Percentiles rank a stretch among this genome's conserved stretches.
phyloP scores from a whole-genome alignment of 768 basidiomycete species.

The Mycena vulgaris region DNA sequence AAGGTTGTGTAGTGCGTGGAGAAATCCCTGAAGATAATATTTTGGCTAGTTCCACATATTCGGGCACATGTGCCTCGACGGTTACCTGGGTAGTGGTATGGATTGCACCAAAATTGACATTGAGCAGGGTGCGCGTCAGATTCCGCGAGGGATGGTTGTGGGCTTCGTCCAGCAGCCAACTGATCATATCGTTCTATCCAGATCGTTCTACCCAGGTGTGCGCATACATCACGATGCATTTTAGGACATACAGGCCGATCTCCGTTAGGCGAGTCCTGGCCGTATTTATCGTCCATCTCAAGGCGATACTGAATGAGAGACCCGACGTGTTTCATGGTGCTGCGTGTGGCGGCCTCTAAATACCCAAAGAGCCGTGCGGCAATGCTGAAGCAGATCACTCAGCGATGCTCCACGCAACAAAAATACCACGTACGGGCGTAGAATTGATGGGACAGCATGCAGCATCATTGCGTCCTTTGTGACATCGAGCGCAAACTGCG shows the following conservation, averaged over 20 bases:
- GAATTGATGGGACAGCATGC: constrained; percentile 12
- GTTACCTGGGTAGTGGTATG: constrained; percentile 35
- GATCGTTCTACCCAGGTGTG: too few relatives aligned
- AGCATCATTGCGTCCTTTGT: constrained; percentile 9
- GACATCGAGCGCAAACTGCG: constrained; percentile 14
- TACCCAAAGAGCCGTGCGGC: constrained; percentile 13
- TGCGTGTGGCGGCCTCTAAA: too few relatives aligned
- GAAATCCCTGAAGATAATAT: constrained; percentile 6
- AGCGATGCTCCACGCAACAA: neutral
- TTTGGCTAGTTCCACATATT: neutral
- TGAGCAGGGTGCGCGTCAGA: constrained; percentile 31
- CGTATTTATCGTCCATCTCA: too few relatives aligned
- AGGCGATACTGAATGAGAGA: too few relatives aligned
- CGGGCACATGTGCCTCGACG: neutral
- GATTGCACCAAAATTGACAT: constrained; percentile 45
- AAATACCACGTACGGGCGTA: constrained; percentile 25
- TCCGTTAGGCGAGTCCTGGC: too few relatives aligned
- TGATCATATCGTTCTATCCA: constrained; percentile 56
- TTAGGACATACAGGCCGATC: constrained; percentile 9
- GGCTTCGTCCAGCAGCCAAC: constrained; percentile 50
- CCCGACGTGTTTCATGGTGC: too few relatives aligned
- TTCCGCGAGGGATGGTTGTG: constrained; percentile 13
- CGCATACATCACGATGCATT: constrained; percentile 19
- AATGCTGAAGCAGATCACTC: constrained; percentile 5
- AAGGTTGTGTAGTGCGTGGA: constrained; percentile 44